phyloP scores from a whole-genome alignment of 208 protist species.

The Wallacemonas collosoma region DNA sequence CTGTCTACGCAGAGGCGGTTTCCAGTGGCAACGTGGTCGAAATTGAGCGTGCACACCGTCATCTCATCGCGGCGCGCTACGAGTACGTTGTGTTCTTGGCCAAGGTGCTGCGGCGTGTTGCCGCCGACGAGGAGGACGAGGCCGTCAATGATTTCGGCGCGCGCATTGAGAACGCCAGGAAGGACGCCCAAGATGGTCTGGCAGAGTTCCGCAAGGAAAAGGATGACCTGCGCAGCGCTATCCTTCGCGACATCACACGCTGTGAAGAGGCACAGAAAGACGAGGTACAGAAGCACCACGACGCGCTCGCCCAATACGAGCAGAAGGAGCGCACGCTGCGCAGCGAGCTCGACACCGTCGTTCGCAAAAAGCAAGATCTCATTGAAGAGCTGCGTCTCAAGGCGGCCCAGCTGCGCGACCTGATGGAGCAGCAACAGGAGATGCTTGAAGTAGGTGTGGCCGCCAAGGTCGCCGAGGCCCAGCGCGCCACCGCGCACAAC shows the following conservation, averaged over 20 bases:
- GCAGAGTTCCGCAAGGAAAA: conserved; percentile 56
- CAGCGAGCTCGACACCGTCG: conserved; percentile 32
- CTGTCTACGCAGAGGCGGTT: conserved; percentile 45
- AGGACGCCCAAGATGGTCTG: conserved; percentile 60
- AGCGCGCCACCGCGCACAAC: conserved; percentile 66
- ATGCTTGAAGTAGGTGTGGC: conserved; percentile 44
- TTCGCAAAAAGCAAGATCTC: conserved; percentile 53
- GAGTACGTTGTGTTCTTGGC: conserved; percentile 63
- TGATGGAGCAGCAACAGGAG: conserved; percentile 66
- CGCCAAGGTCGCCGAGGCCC: conserved; percentile 52
- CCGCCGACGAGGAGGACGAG: conserved; percentile 32
- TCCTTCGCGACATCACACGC: conserved; percentile 51
- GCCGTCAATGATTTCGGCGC: conserved; percentile 46
- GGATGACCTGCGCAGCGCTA: conserved; percentile 29
- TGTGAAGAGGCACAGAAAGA: conserved; percentile 45
- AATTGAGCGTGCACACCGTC: conserved; percentile 70
- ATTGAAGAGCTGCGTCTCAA: conserved; percentile 73
- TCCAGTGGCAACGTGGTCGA: conserved; percentile 65
- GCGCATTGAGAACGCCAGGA: conserved; percentile 46
- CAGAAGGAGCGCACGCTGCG: conserved; percentile 33
- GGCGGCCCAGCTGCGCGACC: conserved; percentile 47
- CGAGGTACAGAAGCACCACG: conserved; percentile 47
- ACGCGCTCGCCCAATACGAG: conserved; percentile 37
- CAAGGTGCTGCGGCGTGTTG: conserved; percentile 53
- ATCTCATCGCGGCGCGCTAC: conserved; percentile 80